Base-by-base conservation (phyloP, 1,139 yeast genomes). In the Hansenula sp. region DNA sequence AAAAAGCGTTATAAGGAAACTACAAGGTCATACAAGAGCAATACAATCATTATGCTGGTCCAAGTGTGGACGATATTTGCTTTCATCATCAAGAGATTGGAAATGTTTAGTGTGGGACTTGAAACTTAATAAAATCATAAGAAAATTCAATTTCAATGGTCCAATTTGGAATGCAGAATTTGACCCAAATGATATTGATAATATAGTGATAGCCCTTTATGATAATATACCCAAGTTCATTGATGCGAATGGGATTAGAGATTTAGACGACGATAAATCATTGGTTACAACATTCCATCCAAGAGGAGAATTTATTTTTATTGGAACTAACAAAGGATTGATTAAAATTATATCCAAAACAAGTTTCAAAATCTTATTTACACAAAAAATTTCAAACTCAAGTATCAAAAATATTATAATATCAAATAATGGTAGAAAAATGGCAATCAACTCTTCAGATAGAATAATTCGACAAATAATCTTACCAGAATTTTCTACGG, bases 61-160 rank as follows among this genome's bases (percentile, higher is more conserved):
- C 0, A 55, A 58, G 0, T 77, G 84, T 59, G 96, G 96, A 0
- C 65, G 88, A 27, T 88, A 77, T 53, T 57, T 91, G 7, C 67
- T 91, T 10, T 75, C 88, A 2, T 72, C 91, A n/a, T 79, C 94
- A 0, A 79, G 91, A 53, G 98, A 93, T 60, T 90, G 96, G 95
- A 74, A 74, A 45, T 77, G 85, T 41, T 79, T 85, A 44, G 61
- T 90, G 35, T 90, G 97, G 97, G 96, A 89, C 64, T 65, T 91
- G 51, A 55, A 65, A 31, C 59, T 65, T 8, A 70, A 75, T 11
- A 61, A 66, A 17, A 70, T 77, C 19, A 61, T 72, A 16, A 65
- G 77, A 48, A 67, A 67, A 12, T 68, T 76, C 40, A 68, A 71
- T 45, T 81, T 86, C 51, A 85, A 81, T 45, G 82, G 86, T 10